phyloP scores from a whole-genome alignment of 495 filamentous ascomycete genomes.

The Neurospora sp. region DNA sequence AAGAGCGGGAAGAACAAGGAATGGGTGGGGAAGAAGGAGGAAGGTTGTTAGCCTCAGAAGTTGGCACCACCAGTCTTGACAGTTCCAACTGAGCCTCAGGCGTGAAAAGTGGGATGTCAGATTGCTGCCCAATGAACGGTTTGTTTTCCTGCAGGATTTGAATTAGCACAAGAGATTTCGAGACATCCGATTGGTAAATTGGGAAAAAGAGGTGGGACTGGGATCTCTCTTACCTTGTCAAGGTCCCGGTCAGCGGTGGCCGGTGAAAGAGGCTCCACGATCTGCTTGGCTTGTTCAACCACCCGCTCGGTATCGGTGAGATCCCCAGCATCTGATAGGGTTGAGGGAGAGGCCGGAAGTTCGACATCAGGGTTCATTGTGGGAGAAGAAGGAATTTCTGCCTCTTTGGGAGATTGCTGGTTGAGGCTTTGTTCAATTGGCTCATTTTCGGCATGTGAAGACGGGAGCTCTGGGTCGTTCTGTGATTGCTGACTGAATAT shows the following conservation, averaged over 20 bases:
- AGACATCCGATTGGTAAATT: not conserved
- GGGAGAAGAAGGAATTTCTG: not conserved
- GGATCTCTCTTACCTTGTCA: not conserved
- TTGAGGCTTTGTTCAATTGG: not conserved
- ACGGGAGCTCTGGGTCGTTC: not conserved
- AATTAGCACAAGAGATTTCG: not conserved
- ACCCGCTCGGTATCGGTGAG: not conserved
- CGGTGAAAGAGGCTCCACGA: not conserved
- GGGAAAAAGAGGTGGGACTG: not conserved
- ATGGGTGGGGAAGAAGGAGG: not conserved
- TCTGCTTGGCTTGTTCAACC: not conserved
- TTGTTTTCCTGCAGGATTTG: not conserved
- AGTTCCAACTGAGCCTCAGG: not conserved
- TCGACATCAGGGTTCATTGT: not conserved
- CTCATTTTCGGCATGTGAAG: not conserved
- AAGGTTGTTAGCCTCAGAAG: not conserved
- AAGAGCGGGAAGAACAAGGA: not conserved
- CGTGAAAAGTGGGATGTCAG: not conserved
- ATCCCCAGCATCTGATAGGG: not conserved
- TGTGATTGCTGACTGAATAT: not conserved
- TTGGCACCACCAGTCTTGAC: not conserved
- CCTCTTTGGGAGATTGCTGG: not conserved
- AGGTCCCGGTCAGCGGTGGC: not conserved
- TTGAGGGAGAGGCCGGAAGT: not conserved
- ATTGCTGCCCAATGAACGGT: conserved; percentile 1